Conservation (phyloP, 2,329 filamentous ascomycete species). For the Exserohilum turcica region DNA sequence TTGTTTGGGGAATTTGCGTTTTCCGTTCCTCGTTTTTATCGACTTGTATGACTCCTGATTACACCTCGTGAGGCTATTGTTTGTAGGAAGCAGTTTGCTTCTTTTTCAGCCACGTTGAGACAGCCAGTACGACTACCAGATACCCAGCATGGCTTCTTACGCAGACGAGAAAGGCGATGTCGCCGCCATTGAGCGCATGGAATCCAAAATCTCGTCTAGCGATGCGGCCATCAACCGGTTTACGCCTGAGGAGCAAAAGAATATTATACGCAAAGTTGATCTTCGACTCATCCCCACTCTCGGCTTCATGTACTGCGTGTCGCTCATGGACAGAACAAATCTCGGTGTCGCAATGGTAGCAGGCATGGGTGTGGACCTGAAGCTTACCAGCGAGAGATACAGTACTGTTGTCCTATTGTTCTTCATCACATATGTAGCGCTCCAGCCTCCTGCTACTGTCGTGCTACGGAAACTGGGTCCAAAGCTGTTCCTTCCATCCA, state of each 20-base stretch:
- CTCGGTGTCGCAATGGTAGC: conserved; percentile 44
- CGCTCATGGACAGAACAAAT: conserved; percentile 49
- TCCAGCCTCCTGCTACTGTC: conserved; percentile 32
- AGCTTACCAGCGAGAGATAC: conserved; percentile 32
- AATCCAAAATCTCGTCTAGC: conserved; percentile 18
- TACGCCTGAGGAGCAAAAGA: conserved; percentile 31
- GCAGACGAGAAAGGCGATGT: conserved; percentile 28
- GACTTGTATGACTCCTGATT: not conserved
- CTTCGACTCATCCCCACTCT: conserved; percentile 49
- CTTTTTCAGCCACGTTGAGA: too few relatives aligned
- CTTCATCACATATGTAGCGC: conserved; percentile 34
- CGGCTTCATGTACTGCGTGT: conserved; percentile 48
- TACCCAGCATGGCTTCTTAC: conserved; percentile 20
- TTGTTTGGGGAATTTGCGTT: too few relatives aligned
- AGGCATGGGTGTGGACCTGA: conserved; percentile 40
- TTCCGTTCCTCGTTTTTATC: too few relatives aligned
- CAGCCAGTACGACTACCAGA: too few relatives aligned
- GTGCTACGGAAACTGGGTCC: conserved; percentile 31
- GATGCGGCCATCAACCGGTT: conserved; percentile 25
- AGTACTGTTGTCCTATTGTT: conserved; percentile 30
- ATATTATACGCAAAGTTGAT: conserved; percentile 41
- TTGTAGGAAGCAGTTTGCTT: too few relatives aligned
- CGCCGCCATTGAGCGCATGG: conserved; percentile 23
- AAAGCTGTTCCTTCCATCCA: conserved; percentile 24
- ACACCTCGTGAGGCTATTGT: not conserved